Evolutionary conservation across 495 filamentous ascomycete species (phyloP).

Genomic region (Penicillium lividum): DNA sequence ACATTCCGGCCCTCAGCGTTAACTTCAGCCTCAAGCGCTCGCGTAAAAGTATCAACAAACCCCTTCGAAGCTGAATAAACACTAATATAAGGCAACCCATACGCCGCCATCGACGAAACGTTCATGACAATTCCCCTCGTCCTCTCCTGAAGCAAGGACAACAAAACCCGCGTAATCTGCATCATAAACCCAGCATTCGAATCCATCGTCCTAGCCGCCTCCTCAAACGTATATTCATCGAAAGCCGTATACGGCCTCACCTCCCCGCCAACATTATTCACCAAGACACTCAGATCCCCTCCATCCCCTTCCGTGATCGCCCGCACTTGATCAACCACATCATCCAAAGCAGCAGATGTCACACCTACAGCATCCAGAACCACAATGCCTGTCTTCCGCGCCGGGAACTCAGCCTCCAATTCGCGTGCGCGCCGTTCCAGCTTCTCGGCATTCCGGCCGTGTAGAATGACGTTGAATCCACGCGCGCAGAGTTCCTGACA

Average conservation of each 20-base stretch:
- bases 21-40: conserved; percentile 33
- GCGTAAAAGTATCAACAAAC: conserved; percentile 36
- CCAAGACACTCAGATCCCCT: conserved; percentile 38
- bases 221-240: conserved; percentile 17
- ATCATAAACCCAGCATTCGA: conserved; percentile 41
- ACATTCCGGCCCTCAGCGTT: conserved; percentile 23
- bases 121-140: conserved; percentile 42
- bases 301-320: conserved; percentile 19
- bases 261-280: conserved; percentile 53
- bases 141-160: conserved; percentile 32
- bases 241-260: conserved; percentile 22
- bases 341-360: conserved; percentile 12
- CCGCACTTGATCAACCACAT: conserved; percentile 21
- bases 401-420: conserved; percentile 34
- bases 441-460: conserved; percentile 54
- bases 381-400: conserved; percentile 22
- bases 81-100: conserved; percentile 38
- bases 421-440: conserved; percentile 33
- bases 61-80: conserved; percentile 42
- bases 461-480: conserved; percentile 60
- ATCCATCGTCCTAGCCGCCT: conserved; percentile 32
- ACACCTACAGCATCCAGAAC: conserved; percentile 35
- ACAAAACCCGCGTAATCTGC: conserved; percentile 44
- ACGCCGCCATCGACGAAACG: conserved; percentile 37
- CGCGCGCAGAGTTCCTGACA: conserved; percentile 48